Percentiles rank a stretch among this genome's conserved stretches.
phyloP scores from a whole-genome alignment of 768 basidiomycete genomes.

The Megacollybia marginata region DNA sequence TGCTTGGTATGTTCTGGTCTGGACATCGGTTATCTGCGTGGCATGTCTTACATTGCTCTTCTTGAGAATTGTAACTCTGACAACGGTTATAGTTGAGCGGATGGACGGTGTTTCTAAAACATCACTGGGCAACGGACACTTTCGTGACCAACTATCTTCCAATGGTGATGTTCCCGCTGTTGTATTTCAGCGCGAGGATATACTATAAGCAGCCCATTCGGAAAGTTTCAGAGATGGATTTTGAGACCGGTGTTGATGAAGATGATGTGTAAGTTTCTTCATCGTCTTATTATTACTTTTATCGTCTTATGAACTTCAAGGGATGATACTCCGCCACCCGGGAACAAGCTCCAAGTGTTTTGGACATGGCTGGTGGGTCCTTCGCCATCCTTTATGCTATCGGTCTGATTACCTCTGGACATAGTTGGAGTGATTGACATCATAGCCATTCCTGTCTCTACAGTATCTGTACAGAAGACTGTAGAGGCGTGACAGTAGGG shows the following conservation, averaged over 20 bases:
- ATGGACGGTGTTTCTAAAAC: conserved; percentile 45
- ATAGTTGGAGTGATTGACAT: no score
- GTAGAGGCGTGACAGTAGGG: no score
- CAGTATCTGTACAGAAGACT: no score
- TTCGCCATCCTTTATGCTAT: conserved; percentile 20
- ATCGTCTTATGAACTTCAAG: conserved; percentile 10
- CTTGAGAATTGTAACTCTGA: background rate
- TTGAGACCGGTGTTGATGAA: conserved; percentile 59
- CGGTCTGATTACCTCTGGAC: no score
- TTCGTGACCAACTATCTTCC: conserved; percentile 86
- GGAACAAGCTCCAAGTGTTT: conserved; percentile 57
- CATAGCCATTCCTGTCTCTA: no score
- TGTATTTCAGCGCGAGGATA: conserved; percentile 57
- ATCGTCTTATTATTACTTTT: background rate
- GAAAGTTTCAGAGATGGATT: conserved; percentile 73
- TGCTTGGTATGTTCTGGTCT: conserved; percentile 47
- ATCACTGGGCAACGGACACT: conserved; percentile 45
- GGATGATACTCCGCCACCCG: conserved; percentile 66
- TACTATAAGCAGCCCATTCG: conserved; percentile 41
- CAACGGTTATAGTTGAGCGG: conserved; percentile 35
- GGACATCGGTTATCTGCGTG: conserved; percentile 47
- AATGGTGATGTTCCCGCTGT: conserved; percentile 60
- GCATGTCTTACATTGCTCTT: conserved; percentile 32
- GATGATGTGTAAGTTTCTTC: conserved; percentile 42
- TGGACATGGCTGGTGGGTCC: conserved; percentile 74